Base-by-base conservation (phyloP, 2,329 filamentous ascomycete genomes). In the Aspergillus brunneoviolaceus region DNA sequence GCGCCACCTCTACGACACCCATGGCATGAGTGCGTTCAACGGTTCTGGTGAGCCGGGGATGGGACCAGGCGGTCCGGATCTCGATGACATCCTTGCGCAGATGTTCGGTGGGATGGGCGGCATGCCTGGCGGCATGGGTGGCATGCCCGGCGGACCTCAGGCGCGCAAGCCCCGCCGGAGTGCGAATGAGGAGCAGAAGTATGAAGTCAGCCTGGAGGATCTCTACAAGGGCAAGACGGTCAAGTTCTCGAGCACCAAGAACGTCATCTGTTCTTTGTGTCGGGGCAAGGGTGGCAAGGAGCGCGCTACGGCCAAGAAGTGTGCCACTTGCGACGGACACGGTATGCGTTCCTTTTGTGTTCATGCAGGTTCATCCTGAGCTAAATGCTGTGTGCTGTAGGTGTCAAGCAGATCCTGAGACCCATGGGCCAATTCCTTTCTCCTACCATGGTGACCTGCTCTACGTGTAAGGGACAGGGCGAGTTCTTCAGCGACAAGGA, bases 161-260 rank as follows among this genome's bases (percentile, higher is more conserved):
- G 69, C 85, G 35, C 66, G 66, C 53, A 70, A 68, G 60, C 72
- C 74, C 5, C 83, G 88, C 61, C 89, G 87, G 69, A 92, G 94
- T 50, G 87, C 85, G 56, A 88, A 93, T 67, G 94, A 97, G 76
- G 89, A 96, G 74, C 91, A 96, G 70, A 86, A 91, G 69, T 98
- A 99, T 79, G 88, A 92, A 74, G 91, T 98, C 60, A 90, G 87
- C 2, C 80, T 99, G 61, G 95, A 98, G 76, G 95, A 99, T 77
- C 83, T 99, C 33, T 99, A 98, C 84, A 97, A 96, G 80, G 95
- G 95, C 70, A 97, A 98, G 83, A 97, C 95, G 0, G 95, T 96
- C 72, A 95, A 96, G 79, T 97, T 99, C 75, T 88, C 92, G 9
- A 95, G 91, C 72, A 96, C 93, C 71, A 98, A 98, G 82, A 94